Evolutionary conservation across 805 yeast species (phyloP).

Genomic region (Candida michaelii): DNA sequence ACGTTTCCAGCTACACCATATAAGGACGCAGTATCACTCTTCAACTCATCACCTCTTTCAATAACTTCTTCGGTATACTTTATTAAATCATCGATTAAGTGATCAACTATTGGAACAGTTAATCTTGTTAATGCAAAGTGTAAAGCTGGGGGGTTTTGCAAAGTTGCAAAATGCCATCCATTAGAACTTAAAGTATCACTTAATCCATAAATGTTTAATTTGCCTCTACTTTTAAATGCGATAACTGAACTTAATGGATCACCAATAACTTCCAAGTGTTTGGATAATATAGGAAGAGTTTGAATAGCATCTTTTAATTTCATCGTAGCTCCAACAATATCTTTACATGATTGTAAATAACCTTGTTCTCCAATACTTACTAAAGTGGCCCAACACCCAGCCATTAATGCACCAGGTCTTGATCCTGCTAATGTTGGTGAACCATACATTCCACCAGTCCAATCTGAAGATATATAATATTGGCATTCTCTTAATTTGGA

Average conservation of each 20-base stretch:
- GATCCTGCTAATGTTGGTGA: slow-evolving; percentile 97
- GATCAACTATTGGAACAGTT: slow-evolving; percentile 60
- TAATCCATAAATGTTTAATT: slow-evolving; percentile 68
- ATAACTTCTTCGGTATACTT: slow-evolving; percentile 41
- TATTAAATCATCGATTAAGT: slow-evolving; percentile 54
- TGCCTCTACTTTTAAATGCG: slow-evolving; percentile 58
- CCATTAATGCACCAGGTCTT: slow-evolving; percentile 94
- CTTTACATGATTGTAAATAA: slow-evolving; percentile 62
- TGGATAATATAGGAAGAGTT: slow-evolving; percentile 39
- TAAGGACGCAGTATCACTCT: slow-evolving; percentile 76
- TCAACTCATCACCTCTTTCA: slow-evolving; percentile 17
- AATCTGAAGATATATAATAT: slow-evolving; percentile 76
- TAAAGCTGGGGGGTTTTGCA: slow-evolving; percentile 88
- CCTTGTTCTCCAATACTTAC: slow-evolving; percentile 82
- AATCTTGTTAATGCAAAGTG: slow-evolving; percentile 86
- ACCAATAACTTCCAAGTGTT: slow-evolving; percentile 71
- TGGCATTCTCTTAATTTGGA: slow-evolving; percentile 70
- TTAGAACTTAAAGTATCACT: slow-evolving; percentile 65
- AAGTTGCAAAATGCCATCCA: slow-evolving; percentile 88
- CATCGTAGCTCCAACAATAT: slow-evolving; percentile 67
- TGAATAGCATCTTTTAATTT: slow-evolving; percentile 51
- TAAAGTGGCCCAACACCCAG: slow-evolving; percentile 98
- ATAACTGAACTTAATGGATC: slow-evolving; percentile 84
- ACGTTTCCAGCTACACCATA: slow-evolving; percentile 97
- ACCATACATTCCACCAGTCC: slow-evolving; percentile 96